Evolutionary conservation across 495 filamentous ascomycete genomes (phyloP), one percentile per base, ranked within the genome.

Genomic region (Neurospora sp.): DNA sequence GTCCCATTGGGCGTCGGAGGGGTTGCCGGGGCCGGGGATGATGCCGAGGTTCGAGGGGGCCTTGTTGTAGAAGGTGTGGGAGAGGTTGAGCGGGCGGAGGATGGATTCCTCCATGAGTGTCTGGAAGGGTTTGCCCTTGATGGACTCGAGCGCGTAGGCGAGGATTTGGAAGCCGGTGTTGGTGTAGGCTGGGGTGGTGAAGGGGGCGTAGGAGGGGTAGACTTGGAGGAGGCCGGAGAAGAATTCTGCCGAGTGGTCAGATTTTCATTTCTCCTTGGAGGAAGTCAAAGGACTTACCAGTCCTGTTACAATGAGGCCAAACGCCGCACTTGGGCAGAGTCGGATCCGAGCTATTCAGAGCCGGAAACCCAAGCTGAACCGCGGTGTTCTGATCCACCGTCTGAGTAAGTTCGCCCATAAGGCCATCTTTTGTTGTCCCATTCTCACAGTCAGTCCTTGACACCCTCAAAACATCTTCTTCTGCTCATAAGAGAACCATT

Each of bases 81-180:
- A 78, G 39, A 89, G 77, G 1, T 76, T 77, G 6, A 90, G 81
- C 5, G 83, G 85, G n/a, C 77, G 69, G 69, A 88, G 78, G 4
- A 90, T 68, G 27, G 74, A 77, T 2, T 83, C 75, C 53, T 85
- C 70, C 27, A 89, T 80, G 74, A 87, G 80, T 0, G 81, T 61
- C 9, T 82, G 71, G 71, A 87, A 86, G 0, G 74, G 72, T 69
- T 81, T 85, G 7, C 84, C 83, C 2, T 84, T 86, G 48, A 89
- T 86, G 68, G 81, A 82, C 71, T 89, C 86, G 42, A 90, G 80
- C 2, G 85, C 86, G 68, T 87, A 85, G 0, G 84, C 85, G 14
- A 90, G 80, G 65, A 90, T 80, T 61, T 84, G 82, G 73, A 83
- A 89, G 0, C 82, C 87, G 4, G 82, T 84, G 77, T 90, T 89